These are phyloP conservation scores for Malassezia caprae DNA, from an alignment of 1,284 basidiomycete genomes.

Conservation along the genomic window DNA sequence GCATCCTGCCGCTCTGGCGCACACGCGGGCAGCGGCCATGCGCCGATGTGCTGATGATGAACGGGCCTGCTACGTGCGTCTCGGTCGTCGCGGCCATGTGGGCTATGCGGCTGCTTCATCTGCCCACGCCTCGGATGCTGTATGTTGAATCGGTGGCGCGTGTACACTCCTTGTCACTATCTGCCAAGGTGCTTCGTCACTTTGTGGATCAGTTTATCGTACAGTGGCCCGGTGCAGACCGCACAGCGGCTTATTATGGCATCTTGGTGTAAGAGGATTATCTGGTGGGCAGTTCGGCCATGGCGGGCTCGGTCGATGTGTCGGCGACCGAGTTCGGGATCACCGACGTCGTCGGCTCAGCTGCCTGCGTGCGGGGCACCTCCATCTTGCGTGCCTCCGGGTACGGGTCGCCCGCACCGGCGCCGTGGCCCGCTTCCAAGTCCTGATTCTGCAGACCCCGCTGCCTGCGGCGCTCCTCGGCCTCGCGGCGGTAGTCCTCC, in stretches of 20 bases:
- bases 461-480: constrained; percentile 1
- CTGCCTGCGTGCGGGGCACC: neutral
- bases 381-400: constrained; percentile 9
- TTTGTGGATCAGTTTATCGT: constrained; percentile 67
- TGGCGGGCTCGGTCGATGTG: neutral
- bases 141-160: constrained; percentile 94
- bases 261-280: neutral
- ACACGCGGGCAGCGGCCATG: constrained; percentile 43
- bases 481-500: constrained; percentile 15
- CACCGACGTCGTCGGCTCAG: neutral
- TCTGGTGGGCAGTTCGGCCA: neutral
- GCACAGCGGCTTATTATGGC: constrained; percentile 1
- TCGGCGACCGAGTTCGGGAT: neutral
- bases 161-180: constrained; percentile 69
- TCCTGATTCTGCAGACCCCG: neutral
- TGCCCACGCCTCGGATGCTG: constrained; percentile 64
- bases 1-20: constrained; percentile 15
- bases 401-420: neutral
- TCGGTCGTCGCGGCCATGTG: constrained; percentile 65
- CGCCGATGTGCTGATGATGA: constrained; percentile 73
- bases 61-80: constrained; percentile 91
- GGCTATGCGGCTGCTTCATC: constrained; percentile 66
- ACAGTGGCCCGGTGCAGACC: constrained; percentile 45
- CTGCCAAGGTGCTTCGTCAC: constrained; percentile 67
- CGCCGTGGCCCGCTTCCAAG: neutral